These are phyloP conservation scores for Candida lessepsii DNA, from an alignment of 805 yeast species.

Conservation along the genomic window DNA sequence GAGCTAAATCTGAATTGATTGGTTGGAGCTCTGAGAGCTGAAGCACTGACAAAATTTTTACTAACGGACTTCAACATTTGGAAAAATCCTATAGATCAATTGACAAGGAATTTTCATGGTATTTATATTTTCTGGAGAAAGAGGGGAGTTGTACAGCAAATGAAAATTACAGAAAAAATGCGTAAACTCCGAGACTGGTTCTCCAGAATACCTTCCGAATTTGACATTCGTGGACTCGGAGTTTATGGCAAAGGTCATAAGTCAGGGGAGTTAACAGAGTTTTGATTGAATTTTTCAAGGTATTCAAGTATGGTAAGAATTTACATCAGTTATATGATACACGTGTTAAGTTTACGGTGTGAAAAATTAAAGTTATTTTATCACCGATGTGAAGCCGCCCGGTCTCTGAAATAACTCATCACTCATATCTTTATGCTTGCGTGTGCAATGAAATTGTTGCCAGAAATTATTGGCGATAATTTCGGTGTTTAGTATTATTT, in stretches of 20 bases:
- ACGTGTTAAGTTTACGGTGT: too few relatives aligned
- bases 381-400: too few relatives aligned
- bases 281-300: too few relatives aligned
- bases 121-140: slow-evolving; percentile 4
- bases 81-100: neutral
- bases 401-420: too few relatives aligned
- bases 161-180: neutral
- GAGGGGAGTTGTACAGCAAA: slow-evolving; percentile 5
- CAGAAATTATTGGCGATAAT: too few relatives aligned
- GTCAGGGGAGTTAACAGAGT: too few relatives aligned
- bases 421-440: neutral
- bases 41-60: slow-evolving; percentile 1
- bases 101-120: neutral
- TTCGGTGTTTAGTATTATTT: neutral
- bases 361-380: too few relatives aligned
- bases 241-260: slow-evolving; percentile 4
- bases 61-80: slow-evolving; percentile 3
- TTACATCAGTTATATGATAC: too few relatives aligned
- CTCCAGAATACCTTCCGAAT: slow-evolving; percentile 4
- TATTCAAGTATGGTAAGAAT: too few relatives aligned
- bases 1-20: slow-evolving; percentile 26
- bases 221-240: neutral
- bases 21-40: slow-evolving; percentile 3
- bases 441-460: neutral
- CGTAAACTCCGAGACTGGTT: slow-evolving; percentile 3